Evolutionary conservation across 192 early-diverging fungal species (phyloP), one percentile per base, ranked within the genome.

Genomic region (Dissophora globulifera): DNA sequence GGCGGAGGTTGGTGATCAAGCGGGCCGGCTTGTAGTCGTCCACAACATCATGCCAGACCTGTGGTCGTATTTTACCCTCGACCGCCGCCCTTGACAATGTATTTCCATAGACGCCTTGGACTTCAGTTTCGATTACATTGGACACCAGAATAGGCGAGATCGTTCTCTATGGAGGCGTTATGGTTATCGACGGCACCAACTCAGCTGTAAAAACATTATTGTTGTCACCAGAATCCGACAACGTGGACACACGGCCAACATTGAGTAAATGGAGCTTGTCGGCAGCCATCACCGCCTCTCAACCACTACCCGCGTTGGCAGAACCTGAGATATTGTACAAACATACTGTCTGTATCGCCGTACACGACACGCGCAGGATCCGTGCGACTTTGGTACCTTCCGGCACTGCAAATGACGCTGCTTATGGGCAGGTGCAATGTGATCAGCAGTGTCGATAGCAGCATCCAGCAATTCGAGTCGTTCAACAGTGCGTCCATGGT

Each of bases 271-370:
- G 70, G 70, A 40, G 17, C 7, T 75, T 61, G 70, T 46, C 62
- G 22, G 43, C 62, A 32, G 53, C 31, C 3, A 27, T 54, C 22
- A n/a, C 6, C 10, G 41, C 19, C 33, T 3, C 52, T 10, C 23
- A 27, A 27, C 29, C 47, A 29, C 52, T 47, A 2, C 16, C 59
- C 15, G 40, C 31, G 4, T 16, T 67, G 10, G 25, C 57, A 16
- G 63, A 61, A 52, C 72, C 72, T 12, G 50, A 67, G 38, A 23
- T 62, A 22, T 4, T 61, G 17, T 76, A n/a, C n/a, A n/a, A n/a
- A n/a, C n/a, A n/a, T n/a, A n/a, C n/a, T n/a, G n/a, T n/a, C n/a
- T n/a, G n/a, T n/a, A n/a, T n/a, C n/a, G n/a, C n/a, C n/a, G n/a
- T n/a, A n/a, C n/a, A n/a, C n/a, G n/a, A n/a, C n/a, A n/a, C n/a